Percentiles rank a stretch among this genome's conserved stretches.
Evolutionary conservation across 2,329 filamentous ascomycete species (phyloP).

Genomic region (Mollisiaceae sp.): DNA sequence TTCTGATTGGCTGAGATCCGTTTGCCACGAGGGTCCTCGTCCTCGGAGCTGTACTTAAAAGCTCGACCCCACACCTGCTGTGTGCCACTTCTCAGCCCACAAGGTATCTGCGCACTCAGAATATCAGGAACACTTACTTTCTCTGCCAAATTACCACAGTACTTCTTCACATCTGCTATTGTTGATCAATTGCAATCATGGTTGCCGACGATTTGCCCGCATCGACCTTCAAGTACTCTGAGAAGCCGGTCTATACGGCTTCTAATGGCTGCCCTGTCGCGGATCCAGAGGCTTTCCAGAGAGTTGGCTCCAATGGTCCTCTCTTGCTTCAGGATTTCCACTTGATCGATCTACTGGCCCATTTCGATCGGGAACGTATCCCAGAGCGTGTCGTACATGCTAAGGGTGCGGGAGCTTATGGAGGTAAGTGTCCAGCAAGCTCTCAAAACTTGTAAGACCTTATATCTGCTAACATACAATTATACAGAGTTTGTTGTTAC

Average conservation of each 20-base stretch:
- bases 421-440: conserved; percentile 28
- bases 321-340: conserved; percentile 69
- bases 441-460: not conserved
- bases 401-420: conserved; percentile 53
- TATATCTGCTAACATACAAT: conserved; percentile 20
- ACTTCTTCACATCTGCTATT: conserved; percentile 6
- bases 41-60: conserved; percentile 1
- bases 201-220: conserved; percentile 49
- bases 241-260: conserved; percentile 63
- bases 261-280: conserved; percentile 64
- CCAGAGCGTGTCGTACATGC: conserved; percentile 66
- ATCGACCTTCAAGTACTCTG: conserved; percentile 58
- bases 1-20: not conserved
- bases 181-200: conserved; percentile 44
- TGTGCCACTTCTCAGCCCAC: not conserved
- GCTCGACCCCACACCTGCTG: conserved; percentile 8
- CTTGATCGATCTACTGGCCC: conserved; percentile 64
- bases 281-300: conserved; percentile 57
- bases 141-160: not conserved
- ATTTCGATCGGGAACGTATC: conserved; percentile 58
- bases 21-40: conserved; percentile 2
- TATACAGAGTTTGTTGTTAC: conserved; percentile 39
- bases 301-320: conserved; percentile 61
- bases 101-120: not conserved
- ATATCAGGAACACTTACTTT: not conserved